Conservation (phyloP, 2,329 filamentous ascomycete genomes). For the Trichoderma arundinaceum region DNA sequence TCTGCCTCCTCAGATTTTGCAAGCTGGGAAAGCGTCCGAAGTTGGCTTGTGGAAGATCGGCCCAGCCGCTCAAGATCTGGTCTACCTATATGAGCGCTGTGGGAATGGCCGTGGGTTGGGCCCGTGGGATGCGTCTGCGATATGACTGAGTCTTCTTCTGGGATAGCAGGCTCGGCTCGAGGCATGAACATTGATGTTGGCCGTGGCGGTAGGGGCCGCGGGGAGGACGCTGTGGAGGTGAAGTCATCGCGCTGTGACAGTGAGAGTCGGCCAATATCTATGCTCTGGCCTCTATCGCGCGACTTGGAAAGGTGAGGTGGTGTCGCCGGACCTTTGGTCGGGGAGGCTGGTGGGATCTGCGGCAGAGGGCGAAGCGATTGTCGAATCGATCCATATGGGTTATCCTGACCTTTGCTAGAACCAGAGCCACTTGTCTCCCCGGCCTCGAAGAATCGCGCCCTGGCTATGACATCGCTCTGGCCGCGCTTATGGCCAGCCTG, state of each 20-base stretch:
- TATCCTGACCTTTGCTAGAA: slow-evolving; percentile 58
- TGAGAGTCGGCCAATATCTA: slow-evolving; percentile 64
- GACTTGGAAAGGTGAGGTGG: slow-evolving; percentile 38
- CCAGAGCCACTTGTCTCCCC: slow-evolving; percentile 49
- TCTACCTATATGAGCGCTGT: slow-evolving; percentile 57
- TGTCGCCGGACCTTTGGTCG: slow-evolving; percentile 48
- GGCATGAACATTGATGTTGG: slow-evolving; percentile 68
- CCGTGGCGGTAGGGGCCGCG: slow-evolving; percentile 52
- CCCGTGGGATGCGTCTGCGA: slow-evolving; percentile 39
- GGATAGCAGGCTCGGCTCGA: slow-evolving; percentile 60
- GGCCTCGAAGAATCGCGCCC: slow-evolving; percentile 56
- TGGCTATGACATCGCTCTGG: slow-evolving; percentile 70
- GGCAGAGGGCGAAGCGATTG: slow-evolving; percentile 78
- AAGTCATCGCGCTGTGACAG: slow-evolving; percentile 53
- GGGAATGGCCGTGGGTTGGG: slow-evolving; percentile 35
- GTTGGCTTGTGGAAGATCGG: slow-evolving; percentile 86
- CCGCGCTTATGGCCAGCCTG: slow-evolving; percentile 70
- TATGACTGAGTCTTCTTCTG: slow-evolving; percentile 43
- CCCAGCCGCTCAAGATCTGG: slow-evolving; percentile 83
- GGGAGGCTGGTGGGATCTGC: slow-evolving; percentile 62
- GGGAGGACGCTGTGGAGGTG: slow-evolving; percentile 51
- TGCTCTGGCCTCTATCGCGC: slow-evolving; percentile 66
- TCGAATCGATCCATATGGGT: slow-evolving; percentile 72
- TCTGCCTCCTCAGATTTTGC: slow-evolving; percentile 76
- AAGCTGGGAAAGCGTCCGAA: slow-evolving; percentile 84